Conservation (phyloP, 257 asterid genomes). For the Solanum clarkiae region DNA sequence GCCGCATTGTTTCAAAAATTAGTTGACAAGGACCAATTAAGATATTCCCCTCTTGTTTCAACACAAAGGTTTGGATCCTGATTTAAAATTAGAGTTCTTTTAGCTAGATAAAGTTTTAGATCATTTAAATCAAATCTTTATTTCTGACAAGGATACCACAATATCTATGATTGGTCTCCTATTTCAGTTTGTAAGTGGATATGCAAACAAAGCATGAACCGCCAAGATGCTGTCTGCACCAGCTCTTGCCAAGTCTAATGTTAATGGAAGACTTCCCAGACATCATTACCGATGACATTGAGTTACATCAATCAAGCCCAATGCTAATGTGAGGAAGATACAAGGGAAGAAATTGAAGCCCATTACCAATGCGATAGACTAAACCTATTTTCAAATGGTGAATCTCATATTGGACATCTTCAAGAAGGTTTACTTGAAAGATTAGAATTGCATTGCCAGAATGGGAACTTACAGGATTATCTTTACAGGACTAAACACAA, state of each 20-base stretch:
- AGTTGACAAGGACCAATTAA: too few relatives aligned
- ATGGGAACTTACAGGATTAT: background rate
- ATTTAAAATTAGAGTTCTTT: background rate
- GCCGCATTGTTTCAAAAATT: background rate
- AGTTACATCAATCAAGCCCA: background rate
- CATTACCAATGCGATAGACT: background rate
- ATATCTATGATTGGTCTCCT: background rate
- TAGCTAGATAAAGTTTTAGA: background rate
- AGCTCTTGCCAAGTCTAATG: background rate
- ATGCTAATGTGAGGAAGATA: background rate
- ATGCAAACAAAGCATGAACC: background rate
- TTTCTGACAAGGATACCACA: background rate
- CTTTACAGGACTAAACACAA: background rate
- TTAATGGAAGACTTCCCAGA: background rate
- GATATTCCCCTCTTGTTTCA: background rate
- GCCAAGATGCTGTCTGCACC: background rate
- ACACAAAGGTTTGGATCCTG: background rate
- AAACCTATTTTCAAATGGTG: background rate
- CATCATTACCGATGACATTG: background rate
- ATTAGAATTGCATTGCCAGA: background rate
- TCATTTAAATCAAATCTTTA: background rate
- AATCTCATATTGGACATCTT: background rate
- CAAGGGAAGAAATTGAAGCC: background rate
- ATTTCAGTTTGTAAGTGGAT: background rate
- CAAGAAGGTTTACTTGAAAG: background rate